Percentiles rank a stretch among this genome's conserved stretches.
These are phyloP conservation scores for Gynandropsis gynandra DNA, from an alignment of 345 rosid genomes.

Conservation along the genomic window DNA sequence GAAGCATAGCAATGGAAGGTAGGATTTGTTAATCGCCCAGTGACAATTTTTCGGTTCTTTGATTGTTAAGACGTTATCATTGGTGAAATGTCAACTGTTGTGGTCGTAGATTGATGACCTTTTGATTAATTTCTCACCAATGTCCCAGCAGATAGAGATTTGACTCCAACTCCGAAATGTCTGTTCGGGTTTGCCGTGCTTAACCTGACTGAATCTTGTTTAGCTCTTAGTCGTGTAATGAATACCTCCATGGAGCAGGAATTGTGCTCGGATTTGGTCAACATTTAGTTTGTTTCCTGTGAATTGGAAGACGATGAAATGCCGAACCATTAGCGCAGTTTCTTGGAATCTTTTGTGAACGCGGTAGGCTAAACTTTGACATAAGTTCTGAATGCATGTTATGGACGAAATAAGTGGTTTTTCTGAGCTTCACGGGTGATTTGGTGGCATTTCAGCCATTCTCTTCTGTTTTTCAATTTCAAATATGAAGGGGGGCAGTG, in stretches of 20 bases:
- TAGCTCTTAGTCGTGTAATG: background rate
- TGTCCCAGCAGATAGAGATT: constrained; percentile 9
- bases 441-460: too few species aligned
- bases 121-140: constrained; percentile 7
- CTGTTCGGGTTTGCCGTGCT: constrained; percentile 3
- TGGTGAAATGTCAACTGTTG: background rate
- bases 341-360: constrained; percentile 5
- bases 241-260: too few species aligned
- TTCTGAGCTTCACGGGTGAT: too few species aligned
- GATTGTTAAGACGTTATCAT: constrained; percentile 7
- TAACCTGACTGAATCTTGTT: constrained; percentile 15
- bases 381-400: too few species aligned
- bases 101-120: background rate
- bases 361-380: too few species aligned
- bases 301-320: too few species aligned
- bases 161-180: constrained; percentile 16
- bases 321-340: constrained; percentile 1
- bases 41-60: background rate
- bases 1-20: background rate
- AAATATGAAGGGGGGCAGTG: too few species aligned
- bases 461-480: too few species aligned
- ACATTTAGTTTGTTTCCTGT: too few species aligned
- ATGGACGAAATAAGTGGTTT: too few species aligned
- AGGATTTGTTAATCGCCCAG: background rate
- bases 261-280: background rate